Base-by-base conservation (phyloP, 139 green algal genomes). In the Tetratostichococcus sp. region DNA sequence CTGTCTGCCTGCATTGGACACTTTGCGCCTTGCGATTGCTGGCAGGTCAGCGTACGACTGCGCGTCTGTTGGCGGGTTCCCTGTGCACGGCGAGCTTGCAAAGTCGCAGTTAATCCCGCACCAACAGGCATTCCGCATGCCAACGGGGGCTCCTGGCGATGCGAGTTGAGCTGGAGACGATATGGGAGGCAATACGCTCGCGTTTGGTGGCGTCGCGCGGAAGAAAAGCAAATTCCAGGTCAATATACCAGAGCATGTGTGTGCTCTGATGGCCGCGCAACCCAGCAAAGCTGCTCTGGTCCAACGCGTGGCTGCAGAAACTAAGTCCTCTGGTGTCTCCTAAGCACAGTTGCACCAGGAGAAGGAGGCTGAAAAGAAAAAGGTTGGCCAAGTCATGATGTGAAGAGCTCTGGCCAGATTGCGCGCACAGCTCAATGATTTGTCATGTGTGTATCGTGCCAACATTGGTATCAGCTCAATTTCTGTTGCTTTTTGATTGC, bases 91-190 rank as follows among this genome's bases (percentile, higher is more conserved):
- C 39, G 8, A 8, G 14, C 8, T 8, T 50, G 39, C 30, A 65
- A 35, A 62, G 82, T 68, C 68, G 0, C 77, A 74, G 25, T 35
- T 30, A 14, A 14, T 50, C 8, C 39, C 39, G 39, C n/a, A n/a
- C n/a, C n/a, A n/a, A n/a, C n/a, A n/a, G n/a, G n/a, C n/a, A n/a
- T n/a, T n/a, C n/a, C n/a, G 8, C 39, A 21, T 11, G 39, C 39
- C 6, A 11, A 11, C 6, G 39, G 39, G 8, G 39, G 39, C 8
- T 11, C 50, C 50, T 62, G 50, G 50, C 50, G 50, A 62, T 62
- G 50, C 50, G 50, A 25, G 2, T n/a, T 62, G 26, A 17, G 50
- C 11, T 26, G 50, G 14, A 26, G 50, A 17, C 50, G 50, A 28
- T 26, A 62, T 62, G 50, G 50, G 50, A 26, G 50, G 50, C 50